Base-by-base conservation (phyloP, 352 stramenopile genomes). In the Phytophthora tubulina region DNA sequence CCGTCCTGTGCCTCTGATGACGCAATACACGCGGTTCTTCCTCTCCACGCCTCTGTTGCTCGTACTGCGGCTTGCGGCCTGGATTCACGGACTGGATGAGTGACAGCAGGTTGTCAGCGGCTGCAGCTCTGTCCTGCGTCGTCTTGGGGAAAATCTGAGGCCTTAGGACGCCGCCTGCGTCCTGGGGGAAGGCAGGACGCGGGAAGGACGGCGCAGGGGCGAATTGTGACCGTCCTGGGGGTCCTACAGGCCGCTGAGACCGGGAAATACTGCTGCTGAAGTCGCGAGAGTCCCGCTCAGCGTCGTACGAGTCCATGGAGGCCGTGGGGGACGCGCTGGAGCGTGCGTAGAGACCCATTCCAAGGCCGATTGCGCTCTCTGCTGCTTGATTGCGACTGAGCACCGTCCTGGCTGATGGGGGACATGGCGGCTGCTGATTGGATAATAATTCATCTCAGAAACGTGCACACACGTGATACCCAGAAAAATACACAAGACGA, bases 31-130 rank as follows among this genome's bases (percentile, higher is more conserved):
- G 46, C 17, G 33, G 30, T 14, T 33, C 39, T 8, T 53, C 56
- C 6, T 68, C 35, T 41, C 17, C 27, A 32, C 36, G 32, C 39
- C 42, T 38, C 3, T 15, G 7, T 17, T 67, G 49, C 21, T 38
- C 54, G 30, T 63, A 52, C 39, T 50, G 54, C 21, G 54, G 54
- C 31, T 63, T 63, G 15, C 54, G 39, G 30, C 30, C 41, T 14
- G 36, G 58, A 52, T 21, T 51, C 5, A 54, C 27, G 35, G 54
- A 66, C 57, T 79, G 74, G 44, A 81, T 79, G 15, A 81, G 49
- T 3, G 74, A 81, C 17, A 81, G 60, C 39, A 81, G 53, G 50
- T 79, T 76, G 42, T 70, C 70, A 1, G 74, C 70, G 0, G 62
- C 74, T 39, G 52, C 50, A 11, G 61, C 49, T 38, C 49, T 49